Evolutionary conservation across 106 monocot species (phyloP), one percentile per base, ranked within the genome.

Genomic region (Dioscorea zingiberensis): DNA sequence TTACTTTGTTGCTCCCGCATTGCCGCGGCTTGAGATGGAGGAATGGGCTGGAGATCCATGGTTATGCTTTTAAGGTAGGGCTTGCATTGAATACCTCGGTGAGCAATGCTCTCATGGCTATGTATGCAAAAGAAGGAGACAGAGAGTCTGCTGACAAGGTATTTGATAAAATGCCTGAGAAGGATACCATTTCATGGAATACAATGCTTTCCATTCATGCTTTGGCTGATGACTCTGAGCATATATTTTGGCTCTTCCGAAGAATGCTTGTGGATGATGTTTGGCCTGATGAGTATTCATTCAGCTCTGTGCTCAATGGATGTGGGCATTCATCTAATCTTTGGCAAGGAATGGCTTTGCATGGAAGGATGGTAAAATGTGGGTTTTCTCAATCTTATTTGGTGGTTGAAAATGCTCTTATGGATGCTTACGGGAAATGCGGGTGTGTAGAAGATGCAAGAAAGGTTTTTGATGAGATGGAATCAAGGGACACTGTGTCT

Each of bases 381-480:
- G 93, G 91, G 27, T 75, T 88, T 29, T 74, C 18, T 13, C 51
- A 67, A 49, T 81, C 82, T 4, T 75, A 68, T 58, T 14, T 27
- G 54, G 79, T 80, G 0, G 84, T 83, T 47, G 76, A 83, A 58
- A 93, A 87, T 65, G 71, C 87, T 38, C 67, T 93, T 17, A 74
- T 83, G 66, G 85, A 93, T 61, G 77, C 80, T 72, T 93, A 93
- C 55, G 88, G 93, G 16, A 93, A 93, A 58, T 88, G 82, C 69
- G 93, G 88, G 46, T 78, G 65, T 21, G 24, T 73, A 21, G 55
- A 56, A 4, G 85, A 85, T 54, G 84, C 88, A 26, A 73, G 73
- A 44, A 77, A 66, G 73, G 67, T 83, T 1, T 93, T 93, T 30
- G 82, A 88, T 23, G 85, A 83, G 27, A 87, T 83, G 47, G 69